These are phyloP conservation scores for Cronartium quercuum DNA, from an alignment of 1,284 basidiomycete genomes.

Conservation along the genomic window DNA sequence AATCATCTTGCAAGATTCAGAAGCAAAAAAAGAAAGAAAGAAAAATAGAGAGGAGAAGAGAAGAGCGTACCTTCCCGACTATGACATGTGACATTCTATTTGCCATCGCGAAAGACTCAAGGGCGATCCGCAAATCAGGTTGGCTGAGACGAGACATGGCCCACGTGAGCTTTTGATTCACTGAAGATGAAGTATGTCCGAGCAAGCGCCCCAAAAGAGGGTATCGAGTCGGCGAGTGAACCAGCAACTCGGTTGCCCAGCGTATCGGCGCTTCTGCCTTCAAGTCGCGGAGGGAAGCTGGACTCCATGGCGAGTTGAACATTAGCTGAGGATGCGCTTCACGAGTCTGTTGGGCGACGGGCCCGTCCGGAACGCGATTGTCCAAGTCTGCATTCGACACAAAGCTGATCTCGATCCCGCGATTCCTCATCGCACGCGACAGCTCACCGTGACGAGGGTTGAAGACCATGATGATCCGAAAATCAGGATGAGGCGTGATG, in stretches of 20 bases:
- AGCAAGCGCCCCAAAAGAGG: conserved; percentile 9
- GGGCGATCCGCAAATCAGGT: conserved; percentile 2
- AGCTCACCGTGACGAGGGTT: conserved; percentile 88
- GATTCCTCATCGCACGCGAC: conserved; percentile 96
- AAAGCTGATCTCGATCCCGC: conserved; percentile 75
- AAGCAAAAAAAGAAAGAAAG: too few species aligned
- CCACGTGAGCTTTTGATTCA: not conserved
- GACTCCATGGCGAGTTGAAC: not conserved
- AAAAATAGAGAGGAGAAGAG: not conserved
- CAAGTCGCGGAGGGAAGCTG: not conserved
- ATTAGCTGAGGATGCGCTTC: not conserved
- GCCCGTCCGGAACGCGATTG: not conserved
- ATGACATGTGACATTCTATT: conserved; percentile 17
- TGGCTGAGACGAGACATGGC: conserved; percentile 7
- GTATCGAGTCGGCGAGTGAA: conserved; percentile 22
- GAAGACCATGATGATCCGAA: conserved; percentile 89
- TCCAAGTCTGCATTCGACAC: conserved; percentile 15
- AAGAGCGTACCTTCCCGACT: conserved; percentile 3
- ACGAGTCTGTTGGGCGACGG: not conserved
- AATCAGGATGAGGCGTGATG: conserved; percentile 75
- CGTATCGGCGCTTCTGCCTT: not conserved
- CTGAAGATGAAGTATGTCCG: conserved; percentile 4
- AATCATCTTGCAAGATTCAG: not conserved
- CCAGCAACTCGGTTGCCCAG: conserved; percentile 16
- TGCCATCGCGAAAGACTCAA: not conserved